Conservation (phyloP, 306 rosid species). For the Cicer judaicum region DNA sequence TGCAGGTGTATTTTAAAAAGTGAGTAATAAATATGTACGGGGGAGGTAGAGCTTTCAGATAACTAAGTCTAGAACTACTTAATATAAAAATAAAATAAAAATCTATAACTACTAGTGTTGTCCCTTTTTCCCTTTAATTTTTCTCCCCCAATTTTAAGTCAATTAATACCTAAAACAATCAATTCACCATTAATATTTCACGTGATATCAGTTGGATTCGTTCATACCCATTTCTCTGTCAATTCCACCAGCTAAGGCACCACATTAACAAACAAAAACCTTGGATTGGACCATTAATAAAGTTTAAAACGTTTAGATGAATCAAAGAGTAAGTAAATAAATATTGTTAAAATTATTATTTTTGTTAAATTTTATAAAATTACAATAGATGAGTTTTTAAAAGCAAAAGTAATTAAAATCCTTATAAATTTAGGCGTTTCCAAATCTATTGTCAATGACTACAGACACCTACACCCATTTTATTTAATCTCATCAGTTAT, state of each 20-base stretch:
- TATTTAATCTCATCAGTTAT: constrained; percentile 20
- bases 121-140: not conserved
- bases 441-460: not conserved
- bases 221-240: constrained; percentile 13
- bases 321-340: not conserved
- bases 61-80: not conserved
- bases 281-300: constrained; percentile 20
- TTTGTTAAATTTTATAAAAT: too few relatives aligned
- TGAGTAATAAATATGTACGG: not conserved
- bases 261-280: constrained; percentile 2
- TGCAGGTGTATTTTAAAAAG: not conserved
- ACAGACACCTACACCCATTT: not conserved
- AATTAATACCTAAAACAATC: constrained; percentile 15
- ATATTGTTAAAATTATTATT: too few relatives aligned
- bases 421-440: too few relatives aligned
- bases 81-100: too few relatives aligned
- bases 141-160: not conserved
- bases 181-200: constrained; percentile 43
- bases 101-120: not conserved
- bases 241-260: constrained; percentile 18
- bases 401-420: too few relatives aligned
- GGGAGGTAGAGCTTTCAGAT: not conserved
- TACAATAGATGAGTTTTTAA: too few relatives aligned
- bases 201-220: constrained; percentile 31
- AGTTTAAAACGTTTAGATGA: constrained; percentile 2